Evolutionary conservation across 352 stramenopile genomes (phyloP), one percentile per base, ranked within the genome.

Genomic region (Pseudoperonospora humuli): DNA sequence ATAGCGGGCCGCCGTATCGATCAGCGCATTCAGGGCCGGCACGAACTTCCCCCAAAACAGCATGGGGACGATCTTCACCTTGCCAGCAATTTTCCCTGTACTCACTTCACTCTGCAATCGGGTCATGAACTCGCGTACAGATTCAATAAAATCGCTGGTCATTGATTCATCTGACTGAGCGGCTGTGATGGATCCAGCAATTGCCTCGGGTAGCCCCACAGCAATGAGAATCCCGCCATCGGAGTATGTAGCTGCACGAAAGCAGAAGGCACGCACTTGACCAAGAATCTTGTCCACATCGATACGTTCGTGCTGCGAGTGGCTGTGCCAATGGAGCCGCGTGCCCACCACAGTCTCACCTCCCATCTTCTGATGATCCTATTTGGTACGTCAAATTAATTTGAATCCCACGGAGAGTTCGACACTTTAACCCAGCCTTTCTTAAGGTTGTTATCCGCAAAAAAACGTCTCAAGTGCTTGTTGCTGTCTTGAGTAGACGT

Each of bases 31-130:
- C 14, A 98, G 58, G 9, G 93, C 93, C n/a, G 93, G 90, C 25
- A 96, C 75, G 46, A 98, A 98, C 42, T 84, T 80, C 14, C 89
- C 93, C 95, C 95, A 98, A 32, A 95, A 82, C 34, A 86, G 79
- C 26, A 98, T 85, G 11, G 88, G 75, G n/a, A 98, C 56, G 25
- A 98, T 61, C 35, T 74, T 40, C 13, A 94, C 58, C 10, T 59
- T 62, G 5, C 37, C 31, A 2, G 20, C 7, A 21, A 64, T 23
- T 14, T 18, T 44, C 41, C 50, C 54, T 13, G 27, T 23, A 29
- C 26, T 19, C 10, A 40, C 56, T 20, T 65, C 55, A 1, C 21
- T 32, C 23, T 77, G 55, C 10, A 87, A 36, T 21, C 48, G 50
- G 0, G 29, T 19, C 23, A 84, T 52, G 11, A 86, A 60, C 19